Evolutionary conservation across 805 yeast species (phyloP).

Genomic region (Teunomyces funiuensis): DNA sequence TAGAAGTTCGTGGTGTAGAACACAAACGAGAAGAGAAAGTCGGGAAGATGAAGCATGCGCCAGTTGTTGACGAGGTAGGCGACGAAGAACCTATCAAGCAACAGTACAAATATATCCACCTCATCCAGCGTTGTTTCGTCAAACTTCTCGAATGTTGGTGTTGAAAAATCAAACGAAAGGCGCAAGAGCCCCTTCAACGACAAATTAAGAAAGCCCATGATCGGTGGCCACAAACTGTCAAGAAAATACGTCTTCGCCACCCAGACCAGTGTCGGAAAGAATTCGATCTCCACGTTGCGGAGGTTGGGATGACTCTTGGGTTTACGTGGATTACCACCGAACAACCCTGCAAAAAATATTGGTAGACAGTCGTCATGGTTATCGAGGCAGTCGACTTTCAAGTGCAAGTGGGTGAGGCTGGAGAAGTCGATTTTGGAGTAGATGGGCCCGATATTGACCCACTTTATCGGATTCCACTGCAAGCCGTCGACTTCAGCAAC

Average conservation of each 20-base stretch:
- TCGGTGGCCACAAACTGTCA: no score
- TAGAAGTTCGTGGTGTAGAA: constrained; percentile 38
- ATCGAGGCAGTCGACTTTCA: constrained; percentile 33
- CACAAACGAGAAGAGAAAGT: constrained; percentile 36
- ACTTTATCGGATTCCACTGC: constrained; percentile 16
- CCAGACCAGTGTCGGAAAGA: constrained; percentile 32
- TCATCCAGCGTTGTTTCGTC: no score
- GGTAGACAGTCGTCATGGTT: constrained; percentile 24
- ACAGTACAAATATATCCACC: no score
- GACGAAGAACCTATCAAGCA: no score
- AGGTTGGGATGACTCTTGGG: constrained; percentile 33
- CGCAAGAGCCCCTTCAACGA: no score
- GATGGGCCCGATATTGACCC: constrained; percentile 19
- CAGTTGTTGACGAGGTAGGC: no score
- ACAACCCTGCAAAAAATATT: constrained; percentile 32
- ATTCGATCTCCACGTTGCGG: constrained; percentile 27
- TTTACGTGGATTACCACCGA: constrained; percentile 18
- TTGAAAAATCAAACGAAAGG: no score
- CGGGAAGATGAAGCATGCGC: constrained; percentile 30
- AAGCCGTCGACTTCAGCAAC: no score
- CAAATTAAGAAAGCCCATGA: no score
- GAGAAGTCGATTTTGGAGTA: constrained; percentile 27
- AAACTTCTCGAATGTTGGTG: no score
- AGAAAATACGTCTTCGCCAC: no score
- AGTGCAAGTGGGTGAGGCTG: constrained; percentile 20